phyloP scores from a whole-genome alignment of 257 asterid species.

The Penstemon davidsonii region DNA sequence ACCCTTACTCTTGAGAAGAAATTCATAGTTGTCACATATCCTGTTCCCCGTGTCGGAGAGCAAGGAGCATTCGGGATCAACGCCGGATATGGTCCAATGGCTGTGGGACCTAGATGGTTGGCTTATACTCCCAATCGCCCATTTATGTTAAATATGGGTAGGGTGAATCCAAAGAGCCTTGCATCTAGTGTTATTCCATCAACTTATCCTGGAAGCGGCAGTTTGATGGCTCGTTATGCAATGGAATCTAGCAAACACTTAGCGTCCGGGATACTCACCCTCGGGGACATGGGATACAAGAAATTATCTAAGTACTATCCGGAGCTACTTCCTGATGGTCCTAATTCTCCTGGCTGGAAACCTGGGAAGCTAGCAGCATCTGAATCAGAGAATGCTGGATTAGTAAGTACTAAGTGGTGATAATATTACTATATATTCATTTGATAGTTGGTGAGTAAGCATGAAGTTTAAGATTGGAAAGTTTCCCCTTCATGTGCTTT shows the following conservation, averaged over 20 bases:
- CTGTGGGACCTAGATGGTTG: conserved; percentile 81
- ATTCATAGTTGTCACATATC: conserved; percentile 62
- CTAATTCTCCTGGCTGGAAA: conserved; percentile 64
- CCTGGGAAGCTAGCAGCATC: conserved; percentile 54
- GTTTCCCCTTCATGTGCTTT: not conserved
- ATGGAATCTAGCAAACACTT: conserved; percentile 62
- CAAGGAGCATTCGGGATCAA: conserved; percentile 57
- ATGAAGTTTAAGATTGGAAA: conserved; percentile 6
- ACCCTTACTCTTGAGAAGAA: conserved; percentile 64
- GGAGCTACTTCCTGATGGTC: conserved; percentile 62
- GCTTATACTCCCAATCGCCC: conserved; percentile 72
- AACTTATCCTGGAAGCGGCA: conserved; percentile 61
- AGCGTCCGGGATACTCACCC: conserved; percentile 59
- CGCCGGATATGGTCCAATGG: conserved; percentile 74
- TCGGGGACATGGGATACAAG: conserved; percentile 77
- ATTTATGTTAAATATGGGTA: conserved; percentile 48
- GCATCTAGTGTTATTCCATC: conserved; percentile 60
- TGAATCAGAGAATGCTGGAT: conserved; percentile 70
- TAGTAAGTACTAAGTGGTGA: conserved; percentile 43
- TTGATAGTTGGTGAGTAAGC: conserved; percentile 9
- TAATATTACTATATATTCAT: conserved; percentile 15
- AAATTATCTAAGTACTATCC: conserved; percentile 58
- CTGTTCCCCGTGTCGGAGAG: conserved; percentile 66
- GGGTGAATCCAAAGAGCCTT: conserved; percentile 57
- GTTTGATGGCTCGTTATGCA: conserved; percentile 71